A percentile compares a stretch with the other conserved stretches of the same genome.
phyloP scores from a whole-genome alignment of 2,329 filamentous ascomycete genomes.

The Fusarium virguliforme region DNA sequence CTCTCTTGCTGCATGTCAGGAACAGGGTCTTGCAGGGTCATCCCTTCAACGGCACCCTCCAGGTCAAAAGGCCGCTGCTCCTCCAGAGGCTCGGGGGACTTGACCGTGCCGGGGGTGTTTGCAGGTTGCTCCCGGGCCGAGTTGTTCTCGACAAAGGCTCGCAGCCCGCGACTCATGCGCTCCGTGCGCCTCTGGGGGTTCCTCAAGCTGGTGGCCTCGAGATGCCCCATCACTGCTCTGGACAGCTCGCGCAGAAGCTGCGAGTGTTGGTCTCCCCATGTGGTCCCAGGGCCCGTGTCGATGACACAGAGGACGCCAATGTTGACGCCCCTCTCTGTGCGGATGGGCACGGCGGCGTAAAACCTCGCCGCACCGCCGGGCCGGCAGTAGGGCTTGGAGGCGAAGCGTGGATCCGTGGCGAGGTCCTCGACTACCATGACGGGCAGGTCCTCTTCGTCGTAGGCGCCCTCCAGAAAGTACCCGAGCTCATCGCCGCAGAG shows the following conservation, averaged over 20 bases:
- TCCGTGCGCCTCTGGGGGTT: slow-evolving; percentile 53
- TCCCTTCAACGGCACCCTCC: not conserved
- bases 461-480: not conserved
- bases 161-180: slow-evolving; percentile 58
- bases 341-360: slow-evolving; percentile 62
- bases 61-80: not conserved
- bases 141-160: slow-evolving; percentile 57
- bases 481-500: slow-evolving; percentile 35
- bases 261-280: slow-evolving; percentile 51
- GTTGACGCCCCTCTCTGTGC: slow-evolving; percentile 58
- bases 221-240: slow-evolving; percentile 56
- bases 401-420: slow-evolving; percentile 52
- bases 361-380: slow-evolving; percentile 52
- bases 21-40: not conserved
- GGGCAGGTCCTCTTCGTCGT: slow-evolving; percentile 44
- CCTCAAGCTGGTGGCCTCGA: slow-evolving; percentile 53
- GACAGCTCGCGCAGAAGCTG: slow-evolving; percentile 51
- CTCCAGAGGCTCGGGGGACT: not conserved
- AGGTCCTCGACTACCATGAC: slow-evolving; percentile 58
- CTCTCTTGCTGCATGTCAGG: not conserved
- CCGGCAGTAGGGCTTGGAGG: slow-evolving; percentile 45
- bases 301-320: slow-evolving; percentile 61
- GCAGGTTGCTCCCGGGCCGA: slow-evolving; percentile 28
- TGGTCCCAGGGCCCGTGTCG: slow-evolving; percentile 9
- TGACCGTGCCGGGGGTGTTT: not conserved